Conservation (phyloP, 805 yeast species). For the Yueomyces sinensis region DNA sequence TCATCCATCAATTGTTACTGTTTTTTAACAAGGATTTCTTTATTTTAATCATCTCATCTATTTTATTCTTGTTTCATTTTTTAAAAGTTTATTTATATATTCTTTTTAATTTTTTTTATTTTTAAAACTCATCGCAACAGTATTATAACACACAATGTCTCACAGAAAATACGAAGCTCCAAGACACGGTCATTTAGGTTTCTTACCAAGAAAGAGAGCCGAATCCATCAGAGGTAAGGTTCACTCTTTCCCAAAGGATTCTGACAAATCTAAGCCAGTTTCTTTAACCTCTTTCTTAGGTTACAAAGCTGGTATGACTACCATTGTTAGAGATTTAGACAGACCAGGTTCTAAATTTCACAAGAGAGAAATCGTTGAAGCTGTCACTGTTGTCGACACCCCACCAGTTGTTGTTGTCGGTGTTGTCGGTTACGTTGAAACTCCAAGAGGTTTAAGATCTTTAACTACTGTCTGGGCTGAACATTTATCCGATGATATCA, state of each 20-base stretch:
- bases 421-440: conserved; percentile 99
- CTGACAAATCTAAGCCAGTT: conserved; percentile 94
- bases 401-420: conserved; percentile 99
- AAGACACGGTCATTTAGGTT: conserved; percentile 99
- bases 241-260: conserved; percentile 98
- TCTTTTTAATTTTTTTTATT: too few species aligned
- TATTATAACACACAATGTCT: conserved; percentile 47
- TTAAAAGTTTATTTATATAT: too few species aligned
- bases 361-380: conserved; percentile 99
- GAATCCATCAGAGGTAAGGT: conserved; percentile 97
- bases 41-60: too few species aligned
- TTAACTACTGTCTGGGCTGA: conserved; percentile 99
- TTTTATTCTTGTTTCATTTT: too few species aligned
- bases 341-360: conserved; percentile 99
- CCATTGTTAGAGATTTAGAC: conserved; percentile 99
- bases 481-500: conserved; percentile 97
- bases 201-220: conserved; percentile 99
- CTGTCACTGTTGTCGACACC: conserved; percentile 97
- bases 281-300: conserved; percentile 99
- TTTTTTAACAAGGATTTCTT: too few species aligned
- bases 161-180: conserved; percentile 99
- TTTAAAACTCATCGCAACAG: too few species aligned
- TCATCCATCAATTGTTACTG: too few species aligned
- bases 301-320: conserved; percentile 99
- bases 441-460: conserved; percentile 99